Conservation (phyloP, 2,329 filamentous ascomycete species). For the Colletotrichum tofieldiae region DNA sequence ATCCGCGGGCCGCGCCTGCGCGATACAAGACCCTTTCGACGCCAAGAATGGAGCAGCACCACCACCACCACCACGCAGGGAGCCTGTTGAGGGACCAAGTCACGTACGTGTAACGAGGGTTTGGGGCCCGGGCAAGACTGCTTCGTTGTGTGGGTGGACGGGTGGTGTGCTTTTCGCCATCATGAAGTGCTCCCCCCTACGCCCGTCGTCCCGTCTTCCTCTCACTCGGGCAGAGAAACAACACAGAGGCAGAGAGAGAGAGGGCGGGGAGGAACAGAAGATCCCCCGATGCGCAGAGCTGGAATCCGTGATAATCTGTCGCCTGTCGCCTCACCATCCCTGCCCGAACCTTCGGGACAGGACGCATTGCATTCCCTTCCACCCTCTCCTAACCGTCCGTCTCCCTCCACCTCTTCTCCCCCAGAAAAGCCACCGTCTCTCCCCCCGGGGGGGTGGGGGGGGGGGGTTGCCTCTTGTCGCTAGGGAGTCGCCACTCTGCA, state of each 20-base stretch:
- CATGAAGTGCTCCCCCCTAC: neutral
- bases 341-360: neutral
- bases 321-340: neutral
- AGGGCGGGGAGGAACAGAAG: neutral
- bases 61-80: slow-evolving; percentile 6
- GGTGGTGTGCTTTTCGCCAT: slow-evolving; percentile 17
- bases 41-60: neutral
- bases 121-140: neutral
- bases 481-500: neutral
- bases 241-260: neutral
- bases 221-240: neutral
- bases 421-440: neutral
- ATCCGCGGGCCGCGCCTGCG: slow-evolving; percentile 9
- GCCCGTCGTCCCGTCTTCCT: no score
- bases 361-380: neutral
- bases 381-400: neutral
- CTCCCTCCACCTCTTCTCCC: neutral
- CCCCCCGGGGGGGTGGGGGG: neutral
- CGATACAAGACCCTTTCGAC: neutral
- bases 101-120: neutral
- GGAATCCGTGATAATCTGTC: slow-evolving; percentile 8
- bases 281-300: neutral
- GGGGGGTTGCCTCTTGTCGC: neutral
- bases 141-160: neutral
- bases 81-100: slow-evolving; percentile 9